Evolutionary conservation across 192 early-diverging fungal species (phyloP).

Genomic region (Ramicandelaber brevisporus): DNA sequence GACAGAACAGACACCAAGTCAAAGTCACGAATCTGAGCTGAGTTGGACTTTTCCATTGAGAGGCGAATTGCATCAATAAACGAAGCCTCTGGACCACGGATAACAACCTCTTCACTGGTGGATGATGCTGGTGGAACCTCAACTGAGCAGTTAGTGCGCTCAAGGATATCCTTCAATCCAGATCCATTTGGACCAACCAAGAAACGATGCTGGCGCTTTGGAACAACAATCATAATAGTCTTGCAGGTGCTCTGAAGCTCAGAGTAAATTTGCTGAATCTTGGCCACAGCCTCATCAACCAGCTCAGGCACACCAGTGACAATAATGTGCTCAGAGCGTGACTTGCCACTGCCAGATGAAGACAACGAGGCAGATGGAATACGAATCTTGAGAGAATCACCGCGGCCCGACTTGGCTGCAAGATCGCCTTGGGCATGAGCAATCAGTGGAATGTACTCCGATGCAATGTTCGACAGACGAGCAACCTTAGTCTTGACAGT

Average conservation of each 20-base stretch:
- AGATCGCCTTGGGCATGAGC: slow-evolving; percentile 42
- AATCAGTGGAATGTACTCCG: slow-evolving; percentile 59
- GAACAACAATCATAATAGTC: slow-evolving; percentile 37
- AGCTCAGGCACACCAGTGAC: slow-evolving; percentile 55
- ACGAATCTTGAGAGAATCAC: slow-evolving; percentile 45
- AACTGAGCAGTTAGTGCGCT: slow-evolving; percentile 69
- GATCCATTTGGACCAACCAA: slow-evolving; percentile 59
- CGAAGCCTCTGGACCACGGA: slow-evolving; percentile 50
- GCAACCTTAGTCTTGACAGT: slow-evolving; percentile 43
- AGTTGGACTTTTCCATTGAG: slow-evolving; percentile 62
- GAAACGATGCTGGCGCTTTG: slow-evolving; percentile 84
- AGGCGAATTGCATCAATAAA: slow-evolving; percentile 45
- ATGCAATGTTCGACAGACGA: slow-evolving; percentile 37
- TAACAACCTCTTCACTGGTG: slow-evolving; percentile 40
- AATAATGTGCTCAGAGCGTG: slow-evolving; percentile 27
- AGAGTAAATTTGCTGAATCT: slow-evolving; percentile 25
- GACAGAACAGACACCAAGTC: too few relatives aligned
- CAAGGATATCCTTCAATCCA: slow-evolving; percentile 56
- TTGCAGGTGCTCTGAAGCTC: slow-evolving; percentile 37
- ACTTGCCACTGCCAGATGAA: slow-evolving; percentile 5
- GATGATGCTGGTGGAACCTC: slow-evolving; percentile 45
- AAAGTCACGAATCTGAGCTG: too few relatives aligned
- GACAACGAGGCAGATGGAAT: slow-evolving; percentile 25
- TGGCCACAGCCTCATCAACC: slow-evolving; percentile 32
- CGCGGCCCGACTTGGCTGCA: slow-evolving; percentile 24